Evolutionary conservation across 192 early-diverging fungal genomes (phyloP), one percentile per base, ranked within the genome.

Genomic region (Cetraspora pellucida): DNA sequence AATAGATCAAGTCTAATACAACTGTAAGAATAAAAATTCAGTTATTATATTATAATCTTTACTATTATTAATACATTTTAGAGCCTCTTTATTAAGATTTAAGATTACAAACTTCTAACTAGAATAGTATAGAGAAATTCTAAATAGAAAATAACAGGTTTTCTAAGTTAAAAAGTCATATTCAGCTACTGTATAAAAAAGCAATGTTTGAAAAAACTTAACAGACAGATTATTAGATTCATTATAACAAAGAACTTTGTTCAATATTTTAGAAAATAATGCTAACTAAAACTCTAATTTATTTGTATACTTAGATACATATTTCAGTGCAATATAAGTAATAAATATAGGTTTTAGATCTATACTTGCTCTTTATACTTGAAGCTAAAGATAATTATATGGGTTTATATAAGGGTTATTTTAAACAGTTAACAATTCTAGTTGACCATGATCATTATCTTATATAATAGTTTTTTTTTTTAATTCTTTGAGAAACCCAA

Each of bases 291-390:
- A 19, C n/a, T n/a, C 19, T 2, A 19, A 1, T n/a, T 57, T 57
- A 57, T 19, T 57, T 57, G 55, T n/a, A n/a, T 57, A 57, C 19
- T 57, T 57, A n/a, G 55, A 57, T 57, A 57, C 23, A 57, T n/a
- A 54, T 54, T 57, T 9, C 1, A 57, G 5, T 57, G 19, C 19
- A 1, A 5, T 5, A 57, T 57, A n/a, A 57, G 23, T 57, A n/a
- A 1, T 57, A 57, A 57, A 19, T 7, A 57, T n/a, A 23, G 19
- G 55, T 5, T 57, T 57, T 19, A 57, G 49, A 54, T 37, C 30
- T 57, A 23, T 37, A 37, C 5, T 37, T 5, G 31, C 31, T 37
- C 31, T 37, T 5, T 5, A 37, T 3, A 1, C 31, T 3, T 37
- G 31, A 37, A 37, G 31, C 31, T 37, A 5, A 37, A 37, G 31